Conservation (phyloP, 1,284 basidiomycete species). For the Pseudozyma flocculosa region DNA sequence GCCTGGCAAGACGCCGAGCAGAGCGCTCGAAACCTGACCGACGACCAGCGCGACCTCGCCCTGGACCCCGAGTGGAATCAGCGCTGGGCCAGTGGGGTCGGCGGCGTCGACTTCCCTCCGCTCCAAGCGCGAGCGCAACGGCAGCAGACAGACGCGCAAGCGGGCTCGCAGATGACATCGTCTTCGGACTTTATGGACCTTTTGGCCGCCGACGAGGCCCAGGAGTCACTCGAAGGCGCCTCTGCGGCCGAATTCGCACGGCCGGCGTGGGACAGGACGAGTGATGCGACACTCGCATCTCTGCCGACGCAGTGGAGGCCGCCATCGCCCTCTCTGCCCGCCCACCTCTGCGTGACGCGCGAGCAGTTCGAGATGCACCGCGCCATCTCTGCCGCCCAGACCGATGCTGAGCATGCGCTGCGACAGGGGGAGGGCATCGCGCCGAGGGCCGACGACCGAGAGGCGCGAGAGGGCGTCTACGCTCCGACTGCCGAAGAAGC, state of each 20-base stretch:
- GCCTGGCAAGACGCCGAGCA: background rate
- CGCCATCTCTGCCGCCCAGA: conserved; percentile 13
- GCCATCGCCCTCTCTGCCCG: conserved; percentile 9
- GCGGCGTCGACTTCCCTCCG: too few species aligned
- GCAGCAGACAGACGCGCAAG: too few species aligned
- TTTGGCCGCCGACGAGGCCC: conserved; percentile 12
- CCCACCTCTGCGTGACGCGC: conserved; percentile 12
- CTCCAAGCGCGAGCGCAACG: too few species aligned
- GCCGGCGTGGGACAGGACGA: background rate
- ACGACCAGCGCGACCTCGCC: too few species aligned
- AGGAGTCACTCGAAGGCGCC: background rate
- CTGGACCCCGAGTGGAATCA: too few species aligned
- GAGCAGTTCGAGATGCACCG: conserved; percentile 26
- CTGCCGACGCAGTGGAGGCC: conserved; percentile 14
- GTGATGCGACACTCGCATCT: background rate
- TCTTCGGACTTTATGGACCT: conserved; percentile 21
- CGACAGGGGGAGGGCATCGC: conserved; percentile 6
- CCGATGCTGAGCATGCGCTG: conserved; percentile 7
- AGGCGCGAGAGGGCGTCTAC: conserved; percentile 18
- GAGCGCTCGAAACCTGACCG: background rate
- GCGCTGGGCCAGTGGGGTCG: too few species aligned
- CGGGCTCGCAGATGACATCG: too few species aligned
- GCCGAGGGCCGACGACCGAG: conserved; percentile 20
- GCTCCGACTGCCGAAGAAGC: conserved; percentile 18
- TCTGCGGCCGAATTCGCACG: background rate